These are phyloP conservation scores for Neopestalotiopsis clavispora DNA, from an alignment of 2,329 filamentous ascomycete species.

Conservation along the genomic window DNA sequence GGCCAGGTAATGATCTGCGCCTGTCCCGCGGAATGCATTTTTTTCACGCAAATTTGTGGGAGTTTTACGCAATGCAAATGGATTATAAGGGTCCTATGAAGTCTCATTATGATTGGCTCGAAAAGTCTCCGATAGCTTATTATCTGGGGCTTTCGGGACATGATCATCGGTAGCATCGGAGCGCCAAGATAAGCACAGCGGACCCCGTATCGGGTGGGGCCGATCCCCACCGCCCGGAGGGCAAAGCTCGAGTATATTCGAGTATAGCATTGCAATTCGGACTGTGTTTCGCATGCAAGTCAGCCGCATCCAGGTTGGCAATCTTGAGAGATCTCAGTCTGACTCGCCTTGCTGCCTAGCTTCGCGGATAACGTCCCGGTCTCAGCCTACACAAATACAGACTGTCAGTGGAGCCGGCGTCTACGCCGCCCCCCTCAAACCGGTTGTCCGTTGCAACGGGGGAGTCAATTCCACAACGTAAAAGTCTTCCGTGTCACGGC, in stretches of 20 bases:
- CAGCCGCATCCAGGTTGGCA: neutral
- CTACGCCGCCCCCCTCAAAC: too few species aligned
- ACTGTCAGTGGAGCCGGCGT: too few species aligned
- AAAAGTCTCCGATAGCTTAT: constrained; percentile 11
- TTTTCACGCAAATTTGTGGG: neutral
- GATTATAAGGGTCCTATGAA: neutral
- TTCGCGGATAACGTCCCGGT: too few species aligned
- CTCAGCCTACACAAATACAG: too few species aligned
- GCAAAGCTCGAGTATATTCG: neutral
- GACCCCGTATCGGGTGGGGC: neutral
- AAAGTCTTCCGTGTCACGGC: too few species aligned
- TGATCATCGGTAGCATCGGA: neutral
- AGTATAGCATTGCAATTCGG: neutral
- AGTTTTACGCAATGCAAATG: neutral
- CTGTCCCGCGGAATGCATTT: neutral
- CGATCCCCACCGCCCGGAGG: neutral
- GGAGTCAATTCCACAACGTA: too few species aligned
- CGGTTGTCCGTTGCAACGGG: too few species aligned
- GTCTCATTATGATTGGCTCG: neutral
- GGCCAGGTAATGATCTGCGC: neutral
- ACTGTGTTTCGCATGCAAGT: neutral
- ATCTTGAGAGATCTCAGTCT: neutral
- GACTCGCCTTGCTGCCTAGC: neutral
- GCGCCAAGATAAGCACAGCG: neutral
- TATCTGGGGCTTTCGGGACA: neutral